A percentile compares a stretch with the other conserved stretches of the same genome.
phyloP scores from a whole-genome alignment of 1,284 basidiomycete species.

The Trichosporon inkin region DNA sequence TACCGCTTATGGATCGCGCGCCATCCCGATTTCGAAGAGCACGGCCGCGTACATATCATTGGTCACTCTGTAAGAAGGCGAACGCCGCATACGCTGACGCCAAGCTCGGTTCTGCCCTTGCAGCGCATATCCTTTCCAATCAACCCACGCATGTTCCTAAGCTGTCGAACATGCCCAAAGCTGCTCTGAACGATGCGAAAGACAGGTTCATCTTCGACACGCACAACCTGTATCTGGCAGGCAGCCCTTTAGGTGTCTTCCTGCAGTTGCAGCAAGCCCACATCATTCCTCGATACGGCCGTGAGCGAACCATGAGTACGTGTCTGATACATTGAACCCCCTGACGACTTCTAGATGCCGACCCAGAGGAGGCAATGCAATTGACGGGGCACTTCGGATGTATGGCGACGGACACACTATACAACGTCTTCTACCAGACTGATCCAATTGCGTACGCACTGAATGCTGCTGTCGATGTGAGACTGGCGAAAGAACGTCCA shows the following conservation, averaged over 20 bases:
- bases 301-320: constrained; percentile 52
- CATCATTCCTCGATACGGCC: constrained; percentile 55
- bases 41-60: constrained; percentile 52
- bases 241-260: constrained; percentile 57
- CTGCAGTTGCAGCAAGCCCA: constrained; percentile 56
- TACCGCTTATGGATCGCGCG: constrained; percentile 57
- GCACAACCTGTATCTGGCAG: constrained; percentile 54
- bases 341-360: constrained; percentile 12
- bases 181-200: constrained; percentile 35
- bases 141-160: constrained; percentile 55
- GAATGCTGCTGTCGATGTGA: constrained; percentile 47
- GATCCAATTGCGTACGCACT: constrained; percentile 54
- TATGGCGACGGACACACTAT: constrained; percentile 52
- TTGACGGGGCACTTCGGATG: constrained; percentile 55
- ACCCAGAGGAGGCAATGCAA: constrained; percentile 38
- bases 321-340: background rate
- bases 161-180: constrained; percentile 47
- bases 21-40: constrained; percentile 54
- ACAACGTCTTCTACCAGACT: constrained; percentile 56
- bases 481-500: constrained; percentile 45
- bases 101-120: constrained; percentile 55
- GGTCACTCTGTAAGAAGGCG: constrained; percentile 45
- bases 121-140: constrained; percentile 55
- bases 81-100: constrained; percentile 9
- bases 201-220: constrained; percentile 54